Evolutionary conservation across 2,329 filamentous ascomycete genomes (phyloP).

Genomic region (Curvularia eragrostidis): DNA sequence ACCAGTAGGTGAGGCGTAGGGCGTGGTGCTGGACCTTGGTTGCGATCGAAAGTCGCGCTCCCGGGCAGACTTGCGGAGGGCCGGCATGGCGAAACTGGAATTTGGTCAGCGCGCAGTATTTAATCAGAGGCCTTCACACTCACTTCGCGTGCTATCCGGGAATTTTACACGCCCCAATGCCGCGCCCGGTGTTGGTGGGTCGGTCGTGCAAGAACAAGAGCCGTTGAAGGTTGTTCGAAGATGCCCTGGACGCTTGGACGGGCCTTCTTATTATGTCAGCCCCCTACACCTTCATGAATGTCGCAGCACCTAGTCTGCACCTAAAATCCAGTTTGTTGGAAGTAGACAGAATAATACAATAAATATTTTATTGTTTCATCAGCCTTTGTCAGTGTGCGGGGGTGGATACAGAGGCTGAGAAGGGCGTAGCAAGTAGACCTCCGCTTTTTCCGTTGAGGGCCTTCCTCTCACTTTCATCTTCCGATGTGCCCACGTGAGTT

Average conservation of each 20-base stretch:
- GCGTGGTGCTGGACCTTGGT: slow-evolving; percentile 46
- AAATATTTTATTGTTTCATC: background rate
- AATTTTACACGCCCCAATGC: slow-evolving; percentile 34
- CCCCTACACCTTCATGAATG: slow-evolving; percentile 23
- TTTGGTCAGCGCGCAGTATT: slow-evolving; percentile 41
- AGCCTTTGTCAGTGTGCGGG: background rate
- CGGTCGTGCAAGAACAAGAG: slow-evolving; percentile 34
- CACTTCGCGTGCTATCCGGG: slow-evolving; percentile 43
- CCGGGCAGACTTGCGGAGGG: slow-evolving; percentile 48
- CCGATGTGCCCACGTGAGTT: background rate
- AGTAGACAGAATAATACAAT: background rate
- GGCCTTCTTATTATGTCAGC: slow-evolving; percentile 28
- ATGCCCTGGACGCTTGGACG: slow-evolving; percentile 26
- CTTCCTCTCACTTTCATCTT: slow-evolving; percentile 13
- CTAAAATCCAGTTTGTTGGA: background rate
- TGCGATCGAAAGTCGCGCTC: slow-evolving; percentile 31
- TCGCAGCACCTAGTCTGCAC: slow-evolving; percentile 11
- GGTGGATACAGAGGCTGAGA: background rate
- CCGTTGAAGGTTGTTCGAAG: slow-evolving; percentile 33
- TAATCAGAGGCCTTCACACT: slow-evolving; percentile 25
- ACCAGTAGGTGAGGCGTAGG: slow-evolving; percentile 42
- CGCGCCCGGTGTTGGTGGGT: slow-evolving; percentile 39
- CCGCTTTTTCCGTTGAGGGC: slow-evolving; percentile 14
- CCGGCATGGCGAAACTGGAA: slow-evolving; percentile 47
- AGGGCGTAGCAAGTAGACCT: slow-evolving; percentile 3